Conservation (phyloP, 495 filamentous ascomycete genomes). For the Chaetomium fimeti region DNA sequence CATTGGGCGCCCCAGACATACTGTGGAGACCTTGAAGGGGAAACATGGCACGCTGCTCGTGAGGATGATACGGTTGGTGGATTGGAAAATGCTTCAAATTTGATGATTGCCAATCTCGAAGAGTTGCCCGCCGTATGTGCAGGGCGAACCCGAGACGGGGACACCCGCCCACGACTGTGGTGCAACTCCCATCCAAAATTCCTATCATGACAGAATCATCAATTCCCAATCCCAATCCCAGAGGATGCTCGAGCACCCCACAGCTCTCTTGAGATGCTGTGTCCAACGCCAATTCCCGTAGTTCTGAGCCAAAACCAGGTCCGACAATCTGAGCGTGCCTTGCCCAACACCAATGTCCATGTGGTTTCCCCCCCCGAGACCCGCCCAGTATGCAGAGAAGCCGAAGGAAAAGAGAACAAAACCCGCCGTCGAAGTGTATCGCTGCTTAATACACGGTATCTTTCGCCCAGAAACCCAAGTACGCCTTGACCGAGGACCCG, state of each 20-base stretch:
- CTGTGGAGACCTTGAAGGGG: slow-evolving; percentile 8
- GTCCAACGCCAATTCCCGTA: slow-evolving; percentile 26
- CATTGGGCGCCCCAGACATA: neutral
- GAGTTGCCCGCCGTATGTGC: slow-evolving; percentile 12
- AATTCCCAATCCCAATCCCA: slow-evolving; percentile 15
- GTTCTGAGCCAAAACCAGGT: slow-evolving; percentile 15
- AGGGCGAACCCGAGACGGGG: slow-evolving; percentile 5
- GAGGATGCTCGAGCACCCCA: slow-evolving; percentile 8
- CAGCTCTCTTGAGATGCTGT: slow-evolving; percentile 16
- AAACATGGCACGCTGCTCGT: slow-evolving; percentile 12
- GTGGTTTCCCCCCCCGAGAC: slow-evolving; percentile 9
- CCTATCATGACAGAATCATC: slow-evolving; percentile 30
- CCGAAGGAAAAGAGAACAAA: slow-evolving; percentile 39
- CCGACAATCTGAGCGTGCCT: slow-evolving; percentile 23
- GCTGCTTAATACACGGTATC: slow-evolving; percentile 32
- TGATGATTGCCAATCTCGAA: slow-evolving; percentile 24
- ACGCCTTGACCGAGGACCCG: slow-evolving; percentile 34
- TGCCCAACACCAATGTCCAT: slow-evolving; percentile 19
- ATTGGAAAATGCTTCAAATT: slow-evolving; percentile 19
- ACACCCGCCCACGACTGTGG: neutral
- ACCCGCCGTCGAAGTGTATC: slow-evolving; percentile 40
- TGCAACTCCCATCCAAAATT: slow-evolving; percentile 18
- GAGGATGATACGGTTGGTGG: slow-evolving; percentile 11
- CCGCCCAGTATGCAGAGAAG: slow-evolving; percentile 34
- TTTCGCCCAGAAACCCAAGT: slow-evolving; percentile 27